Percentiles rank a stretch among this genome's conserved stretches.
Conservation (phyloP, 768 basidiomycete genomes). For the Clitopilus hobsonii region DNA sequence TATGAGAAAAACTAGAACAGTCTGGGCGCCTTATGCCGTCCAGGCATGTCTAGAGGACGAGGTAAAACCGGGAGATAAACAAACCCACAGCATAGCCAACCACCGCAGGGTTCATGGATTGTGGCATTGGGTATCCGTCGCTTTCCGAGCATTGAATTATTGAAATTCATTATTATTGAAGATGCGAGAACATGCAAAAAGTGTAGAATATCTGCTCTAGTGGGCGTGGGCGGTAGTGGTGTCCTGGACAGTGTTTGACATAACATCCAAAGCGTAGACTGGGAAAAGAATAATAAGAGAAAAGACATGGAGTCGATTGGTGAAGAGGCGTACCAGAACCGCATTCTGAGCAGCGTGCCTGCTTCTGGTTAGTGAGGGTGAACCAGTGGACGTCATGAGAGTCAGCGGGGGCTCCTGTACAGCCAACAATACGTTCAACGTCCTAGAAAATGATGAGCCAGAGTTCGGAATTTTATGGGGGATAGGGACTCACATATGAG, state of each 20-base stretch:
- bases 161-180: background rate
- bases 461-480: background rate
- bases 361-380: conserved; percentile 56
- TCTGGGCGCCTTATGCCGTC: too few species aligned
- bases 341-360: conserved; percentile 86
- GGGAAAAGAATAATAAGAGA: conserved; percentile 3
- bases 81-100: too few species aligned
- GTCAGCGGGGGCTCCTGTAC: conserved; percentile 92
- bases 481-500: conserved; percentile 61
- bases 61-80: too few species aligned
- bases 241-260: conserved; percentile 2
- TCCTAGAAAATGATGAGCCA: conserved; percentile 45
- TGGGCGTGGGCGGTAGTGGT: background rate
- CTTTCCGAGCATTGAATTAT: too few species aligned
- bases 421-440: conserved; percentile 81
- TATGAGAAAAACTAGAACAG: too few species aligned
- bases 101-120: too few species aligned
- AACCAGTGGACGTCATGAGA: conserved; percentile 94
- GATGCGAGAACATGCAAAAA: conserved; percentile 15
- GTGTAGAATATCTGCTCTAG: conserved; percentile 7
- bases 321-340: conserved; percentile 68
- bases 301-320: background rate
- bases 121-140: too few species aligned
- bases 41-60: too few species aligned
- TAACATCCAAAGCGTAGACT: conserved; percentile 73